These are phyloP conservation scores for Achaetomium macrosporum DNA, from an alignment of 2,329 filamentous ascomycete species.

Conservation along the genomic window DNA sequence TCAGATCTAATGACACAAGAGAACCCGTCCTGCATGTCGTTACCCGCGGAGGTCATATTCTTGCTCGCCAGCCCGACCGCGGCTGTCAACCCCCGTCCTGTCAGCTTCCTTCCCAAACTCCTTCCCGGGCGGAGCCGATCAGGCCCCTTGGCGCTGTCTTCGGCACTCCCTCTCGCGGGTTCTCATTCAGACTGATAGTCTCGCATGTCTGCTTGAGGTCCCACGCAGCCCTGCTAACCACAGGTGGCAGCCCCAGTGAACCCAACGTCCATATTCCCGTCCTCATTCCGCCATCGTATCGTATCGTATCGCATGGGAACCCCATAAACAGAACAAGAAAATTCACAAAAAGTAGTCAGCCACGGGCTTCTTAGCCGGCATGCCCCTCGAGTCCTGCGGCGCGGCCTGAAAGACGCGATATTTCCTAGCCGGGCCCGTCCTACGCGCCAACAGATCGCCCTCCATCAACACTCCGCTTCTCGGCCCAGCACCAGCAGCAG, in stretches of 20 bases:
- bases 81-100: neutral
- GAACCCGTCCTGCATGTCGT: too few relatives aligned
- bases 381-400: constrained; percentile 89
- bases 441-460: constrained; percentile 35
- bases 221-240: neutral
- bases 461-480: constrained; percentile 43
- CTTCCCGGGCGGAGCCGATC: too few relatives aligned
- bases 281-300: neutral
- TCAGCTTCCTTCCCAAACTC: too few relatives aligned
- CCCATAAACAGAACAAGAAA: neutral
- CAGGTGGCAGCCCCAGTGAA: neutral
- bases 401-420: constrained; percentile 97
- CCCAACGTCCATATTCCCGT: neutral
- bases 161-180: too few relatives aligned
- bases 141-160: too few relatives aligned
- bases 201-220: neutral
- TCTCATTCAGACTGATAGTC: too few relatives aligned
- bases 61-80: too few relatives aligned
- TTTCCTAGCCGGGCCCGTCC: constrained; percentile 71
- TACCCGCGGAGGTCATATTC: too few relatives aligned
- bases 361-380: constrained; percentile 98
- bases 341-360: constrained; percentile 91
- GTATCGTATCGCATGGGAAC: neutral
- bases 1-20: too few relatives aligned
- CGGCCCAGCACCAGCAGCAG: constrained; percentile 34